These are phyloP conservation scores for Aspergillus indologenus DNA, from an alignment of 495 filamentous ascomycete genomes.

Conservation along the genomic window DNA sequence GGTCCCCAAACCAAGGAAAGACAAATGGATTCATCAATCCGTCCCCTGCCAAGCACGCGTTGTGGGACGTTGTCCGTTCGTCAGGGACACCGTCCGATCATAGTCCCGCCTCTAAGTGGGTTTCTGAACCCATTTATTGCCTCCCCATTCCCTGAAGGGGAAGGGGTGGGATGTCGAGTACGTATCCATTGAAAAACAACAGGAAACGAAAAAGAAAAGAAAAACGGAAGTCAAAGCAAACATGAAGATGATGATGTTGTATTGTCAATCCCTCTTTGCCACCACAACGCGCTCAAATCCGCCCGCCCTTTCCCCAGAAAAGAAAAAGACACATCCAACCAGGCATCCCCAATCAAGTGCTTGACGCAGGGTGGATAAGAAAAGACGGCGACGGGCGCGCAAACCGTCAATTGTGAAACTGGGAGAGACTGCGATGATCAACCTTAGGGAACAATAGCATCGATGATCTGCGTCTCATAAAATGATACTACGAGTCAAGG, in stretches of 20 bases:
- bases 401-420: background rate
- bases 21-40: conserved; percentile 5
- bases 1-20: background rate
- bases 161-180: background rate
- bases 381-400: too few relatives aligned
- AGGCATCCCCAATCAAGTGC: background rate
- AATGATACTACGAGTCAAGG: conserved; percentile 4
- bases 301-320: too few relatives aligned
- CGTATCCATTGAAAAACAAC: background rate
- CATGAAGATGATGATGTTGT: background rate
- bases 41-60: conserved; percentile 22
- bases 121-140: background rate
- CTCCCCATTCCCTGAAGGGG: background rate
- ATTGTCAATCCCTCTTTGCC: background rate
- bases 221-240: background rate
- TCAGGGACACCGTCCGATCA: conserved; percentile 22
- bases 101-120: conserved; percentile 15
- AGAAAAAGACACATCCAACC: background rate
- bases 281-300: background rate
- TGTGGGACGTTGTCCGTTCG: conserved; percentile 20
- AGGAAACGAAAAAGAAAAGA: background rate
- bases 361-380: too few relatives aligned
- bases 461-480: conserved; percentile 6
- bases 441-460: conserved; percentile 3
- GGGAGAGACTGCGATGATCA: background rate